phyloP scores from a whole-genome alignment of 2,329 filamentous ascomycete species.

The Thermochaetoides dissita region DNA sequence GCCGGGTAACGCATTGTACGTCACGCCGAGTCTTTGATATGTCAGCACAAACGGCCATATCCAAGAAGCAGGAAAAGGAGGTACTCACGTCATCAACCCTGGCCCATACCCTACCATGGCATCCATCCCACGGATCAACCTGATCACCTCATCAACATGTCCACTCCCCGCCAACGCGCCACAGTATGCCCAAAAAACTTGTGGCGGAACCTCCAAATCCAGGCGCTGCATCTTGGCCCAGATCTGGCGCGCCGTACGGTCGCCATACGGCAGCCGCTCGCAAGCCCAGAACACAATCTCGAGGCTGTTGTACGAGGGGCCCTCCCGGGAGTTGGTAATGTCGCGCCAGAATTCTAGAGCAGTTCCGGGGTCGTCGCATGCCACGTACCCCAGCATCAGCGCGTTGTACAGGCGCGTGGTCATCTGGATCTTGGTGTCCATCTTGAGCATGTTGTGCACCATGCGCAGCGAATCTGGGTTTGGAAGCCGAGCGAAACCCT shows the following conservation, averaged over 20 bases:
- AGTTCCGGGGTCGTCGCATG: conserved; percentile 48
- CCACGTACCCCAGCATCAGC: conserved; percentile 73
- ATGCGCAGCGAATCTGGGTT: conserved; percentile 55
- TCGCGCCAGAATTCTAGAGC: conserved; percentile 73
- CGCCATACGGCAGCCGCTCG: conserved; percentile 45
- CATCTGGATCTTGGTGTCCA: conserved; percentile 68
- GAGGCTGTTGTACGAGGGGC: conserved; percentile 69
- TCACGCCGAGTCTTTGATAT: conserved; percentile 49
- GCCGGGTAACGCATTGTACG: conserved; percentile 61
- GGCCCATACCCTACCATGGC: conserved; percentile 51
- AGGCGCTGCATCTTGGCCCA: conserved; percentile 59
- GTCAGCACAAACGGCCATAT: conserved; percentile 4
- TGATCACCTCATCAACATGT: conserved; percentile 52
- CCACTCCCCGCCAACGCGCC: conserved; percentile 63
- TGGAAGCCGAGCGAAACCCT: conserved; percentile 51
- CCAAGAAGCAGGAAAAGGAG: not conserved
- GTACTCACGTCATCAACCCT: conserved; percentile 56
- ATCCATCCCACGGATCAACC: conserved; percentile 53
- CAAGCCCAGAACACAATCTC: conserved; percentile 70
- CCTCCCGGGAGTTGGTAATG: conserved; percentile 71
- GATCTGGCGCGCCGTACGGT: conserved; percentile 48
- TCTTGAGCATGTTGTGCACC: conserved; percentile 86
- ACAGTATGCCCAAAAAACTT: conserved; percentile 64
- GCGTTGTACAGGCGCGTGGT: conserved; percentile 68
- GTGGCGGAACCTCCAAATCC: conserved; percentile 62